Conservation (phyloP, 495 filamentous ascomycete genomes). For the Aspergillus carlsbadensis region DNA sequence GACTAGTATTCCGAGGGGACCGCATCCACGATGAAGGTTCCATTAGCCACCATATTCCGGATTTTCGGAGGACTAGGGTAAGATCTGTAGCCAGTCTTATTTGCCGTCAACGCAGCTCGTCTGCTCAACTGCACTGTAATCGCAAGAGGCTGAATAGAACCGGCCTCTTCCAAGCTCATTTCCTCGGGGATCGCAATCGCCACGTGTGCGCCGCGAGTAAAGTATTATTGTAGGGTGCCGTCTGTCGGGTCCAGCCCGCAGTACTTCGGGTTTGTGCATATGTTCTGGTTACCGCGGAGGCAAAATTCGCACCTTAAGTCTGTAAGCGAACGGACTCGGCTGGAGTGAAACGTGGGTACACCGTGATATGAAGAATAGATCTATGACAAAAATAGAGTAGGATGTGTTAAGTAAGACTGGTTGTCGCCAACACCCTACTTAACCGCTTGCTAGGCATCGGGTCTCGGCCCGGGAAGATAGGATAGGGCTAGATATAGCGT, state of each 20-base stretch:
- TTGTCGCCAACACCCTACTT: neutral
- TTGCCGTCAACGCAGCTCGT: neutral
- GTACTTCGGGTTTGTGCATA: neutral
- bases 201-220: neutral
- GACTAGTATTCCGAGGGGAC: neutral
- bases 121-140: neutral
- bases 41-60: neutral
- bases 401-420: no score
- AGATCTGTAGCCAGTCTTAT: no score
- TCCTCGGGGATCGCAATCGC: neutral
- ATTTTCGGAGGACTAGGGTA: neutral
- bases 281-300: neutral
- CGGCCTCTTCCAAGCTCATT: conserved; percentile 1
- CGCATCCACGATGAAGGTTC: neutral
- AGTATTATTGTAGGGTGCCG: neutral
- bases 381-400: no score
- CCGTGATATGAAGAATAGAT: no score
- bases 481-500: neutral
- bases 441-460: neutral
- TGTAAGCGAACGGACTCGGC: no score
- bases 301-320: neutral
- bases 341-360: no score
- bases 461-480: neutral
- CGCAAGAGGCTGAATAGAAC: conserved; percentile 3
- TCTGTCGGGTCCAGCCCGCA: neutral